A percentile compares a stretch with the other conserved stretches of the same genome.
These are phyloP conservation scores for Nidula microcarpa DNA, from an alignment of 768 basidiomycete genomes.

Conservation along the genomic window DNA sequence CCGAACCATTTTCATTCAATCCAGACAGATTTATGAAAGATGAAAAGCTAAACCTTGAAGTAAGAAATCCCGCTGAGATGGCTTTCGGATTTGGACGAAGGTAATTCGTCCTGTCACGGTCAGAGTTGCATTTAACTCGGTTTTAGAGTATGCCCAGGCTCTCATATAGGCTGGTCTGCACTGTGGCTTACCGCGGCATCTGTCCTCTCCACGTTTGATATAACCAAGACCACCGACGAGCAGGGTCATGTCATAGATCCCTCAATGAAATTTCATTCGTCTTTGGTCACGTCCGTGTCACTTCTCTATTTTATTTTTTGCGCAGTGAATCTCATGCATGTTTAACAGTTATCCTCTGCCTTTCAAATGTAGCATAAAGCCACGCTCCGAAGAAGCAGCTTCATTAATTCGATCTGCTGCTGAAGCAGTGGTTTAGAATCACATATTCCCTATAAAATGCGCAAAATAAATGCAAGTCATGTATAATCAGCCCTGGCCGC, in stretches of 20 bases:
- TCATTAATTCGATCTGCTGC: not conserved
- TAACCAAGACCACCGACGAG: not conserved
- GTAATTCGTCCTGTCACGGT: not conserved
- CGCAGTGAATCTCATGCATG: not conserved
- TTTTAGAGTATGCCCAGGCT: not conserved
- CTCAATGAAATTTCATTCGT: not conserved
- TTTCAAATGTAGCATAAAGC: not conserved
- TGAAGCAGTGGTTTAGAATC: not conserved
- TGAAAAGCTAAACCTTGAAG: conserved; percentile 1
- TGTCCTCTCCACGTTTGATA: not conserved
- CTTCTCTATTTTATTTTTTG: not conserved
- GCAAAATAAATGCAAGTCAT: no score
- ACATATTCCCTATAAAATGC: not conserved
- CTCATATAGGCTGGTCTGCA: not conserved
- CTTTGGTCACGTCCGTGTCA: not conserved
- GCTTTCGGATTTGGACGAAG: conserved; percentile 2
- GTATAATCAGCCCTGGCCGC: no score
- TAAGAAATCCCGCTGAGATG: not conserved
- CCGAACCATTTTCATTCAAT: conserved; percentile 20
- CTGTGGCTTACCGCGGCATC: not conserved
- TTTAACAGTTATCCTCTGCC: not conserved
- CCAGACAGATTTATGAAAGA: conserved; percentile 14
- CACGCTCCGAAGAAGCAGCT: not conserved
- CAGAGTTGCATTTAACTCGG: not conserved
- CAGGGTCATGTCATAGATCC: not conserved